phyloP scores from a whole-genome alignment of 352 stramenopile species.

The Globisporangium apiculatum region DNA sequence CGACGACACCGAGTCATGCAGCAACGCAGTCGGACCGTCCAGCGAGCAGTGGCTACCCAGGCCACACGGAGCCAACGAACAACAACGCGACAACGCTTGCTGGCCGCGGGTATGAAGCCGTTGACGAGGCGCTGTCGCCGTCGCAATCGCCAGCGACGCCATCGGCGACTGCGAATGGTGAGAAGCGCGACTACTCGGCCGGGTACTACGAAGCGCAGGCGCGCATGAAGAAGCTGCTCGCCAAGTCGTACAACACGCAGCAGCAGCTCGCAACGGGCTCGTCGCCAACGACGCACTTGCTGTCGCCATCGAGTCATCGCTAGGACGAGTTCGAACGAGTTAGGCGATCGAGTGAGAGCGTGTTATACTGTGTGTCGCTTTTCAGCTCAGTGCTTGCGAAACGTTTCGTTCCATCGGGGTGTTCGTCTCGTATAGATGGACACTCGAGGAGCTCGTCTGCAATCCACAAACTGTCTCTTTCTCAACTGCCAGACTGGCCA shows the following conservation, averaged over 20 bases:
- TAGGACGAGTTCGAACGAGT: not conserved
- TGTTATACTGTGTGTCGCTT: no score
- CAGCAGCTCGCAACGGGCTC: slow-evolving; percentile 56
- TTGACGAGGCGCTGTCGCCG: slow-evolving; percentile 23
- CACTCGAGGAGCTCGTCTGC: no score
- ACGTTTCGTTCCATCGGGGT: no score
- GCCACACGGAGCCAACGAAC: not conserved
- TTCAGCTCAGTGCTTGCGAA: no score
- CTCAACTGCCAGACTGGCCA: no score
- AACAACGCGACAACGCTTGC: slow-evolving; percentile 18
- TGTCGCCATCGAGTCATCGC: slow-evolving; percentile 1
- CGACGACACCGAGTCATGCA: no score
- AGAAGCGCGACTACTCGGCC: slow-evolving; percentile 26
- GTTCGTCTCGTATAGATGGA: no score
- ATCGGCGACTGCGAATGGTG: not conserved
- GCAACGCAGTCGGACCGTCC: not conserved
- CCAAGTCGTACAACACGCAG: slow-evolving; percentile 79
- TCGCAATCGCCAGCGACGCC: not conserved
- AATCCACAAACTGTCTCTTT: no score
- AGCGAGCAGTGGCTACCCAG: not conserved
- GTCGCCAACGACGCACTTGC: slow-evolving; percentile 10
- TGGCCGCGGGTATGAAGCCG: slow-evolving; percentile 30
- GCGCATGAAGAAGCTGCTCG: slow-evolving; percentile 65
- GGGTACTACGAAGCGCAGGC: slow-evolving; percentile 64
- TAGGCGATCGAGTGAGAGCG: no score